These are phyloP conservation scores for Phytophthora agathidicida DNA, from an alignment of 352 stramenopile species.

Conservation along the genomic window DNA sequence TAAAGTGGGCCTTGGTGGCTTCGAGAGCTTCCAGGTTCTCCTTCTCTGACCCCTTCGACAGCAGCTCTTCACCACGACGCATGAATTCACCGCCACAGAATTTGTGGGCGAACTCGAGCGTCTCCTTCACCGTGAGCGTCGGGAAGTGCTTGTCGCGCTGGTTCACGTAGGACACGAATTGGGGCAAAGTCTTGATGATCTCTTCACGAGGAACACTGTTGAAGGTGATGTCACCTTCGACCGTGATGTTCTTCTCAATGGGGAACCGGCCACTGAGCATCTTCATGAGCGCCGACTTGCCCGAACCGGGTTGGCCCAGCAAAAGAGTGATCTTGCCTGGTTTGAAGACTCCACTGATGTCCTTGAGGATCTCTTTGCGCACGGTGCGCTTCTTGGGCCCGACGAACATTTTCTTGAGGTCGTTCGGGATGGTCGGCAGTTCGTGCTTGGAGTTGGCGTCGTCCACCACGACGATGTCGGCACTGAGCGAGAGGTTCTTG, in stretches of 20 bases:
- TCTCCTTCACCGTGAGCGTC: conserved; percentile 52
- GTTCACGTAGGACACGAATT: conserved; percentile 46
- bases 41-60: conserved; percentile 6
- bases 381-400: conserved; percentile 32
- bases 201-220: conserved; percentile 34
- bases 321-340: conserved; percentile 41
- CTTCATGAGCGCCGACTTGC: conserved; percentile 45
- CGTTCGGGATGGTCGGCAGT: conserved; percentile 28
- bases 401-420: conserved; percentile 25
- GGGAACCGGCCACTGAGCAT: conserved; percentile 40
- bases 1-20: conserved; percentile 15
- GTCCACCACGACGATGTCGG: conserved; percentile 39
- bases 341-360: conserved; percentile 35
- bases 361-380: conserved; percentile 45
- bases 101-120: conserved; percentile 48
- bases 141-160: conserved; percentile 56
- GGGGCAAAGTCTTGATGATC: conserved; percentile 36
- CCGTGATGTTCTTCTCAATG: conserved; percentile 33
- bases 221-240: conserved; percentile 41
- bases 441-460: conserved; percentile 23
- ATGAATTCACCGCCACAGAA: conserved; percentile 35
- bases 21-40: conserved; percentile 12
- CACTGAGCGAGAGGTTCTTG: conserved; percentile 43
- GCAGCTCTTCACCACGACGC: conserved; percentile 18
- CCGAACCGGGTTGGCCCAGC: conserved; percentile 34